Evolutionary conservation across 164 flowering plant genomes (phyloP), one percentile per base, ranked within the genome.

Genomic region (Annona squamosa): DNA sequence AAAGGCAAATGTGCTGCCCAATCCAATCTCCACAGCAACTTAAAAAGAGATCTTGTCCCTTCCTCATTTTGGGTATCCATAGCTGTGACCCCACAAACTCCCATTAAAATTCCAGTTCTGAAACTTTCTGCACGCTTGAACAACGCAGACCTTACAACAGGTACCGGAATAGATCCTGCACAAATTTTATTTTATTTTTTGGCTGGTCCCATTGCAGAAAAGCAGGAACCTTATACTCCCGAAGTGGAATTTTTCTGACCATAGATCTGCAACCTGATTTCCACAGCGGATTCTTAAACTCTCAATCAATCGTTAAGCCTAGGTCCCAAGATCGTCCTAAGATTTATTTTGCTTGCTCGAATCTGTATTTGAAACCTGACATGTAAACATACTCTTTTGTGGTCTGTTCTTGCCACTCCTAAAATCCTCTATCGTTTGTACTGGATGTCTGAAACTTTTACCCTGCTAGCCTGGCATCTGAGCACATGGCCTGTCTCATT

Each of bases 101-200:
- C 63, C 18, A 78, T 77, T 80, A 83, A 64, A 63, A 70, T 81
- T 85, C 68, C 74, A 26, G 71, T 72, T 74, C 77, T 48, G 76
- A 74, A 80, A 72, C 68, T 80, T 77, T 74, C 73, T 64, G 64
- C 57, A 59, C 12, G 44, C 64, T 45, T 45, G 82, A 79, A 82
- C 82, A 78, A 77, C 76, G 79, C 78, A 84, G 71, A 68, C 85
- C 86, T 82, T 82, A 85, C 88, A 83, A 80, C 77, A 73, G 88
- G 84, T 86, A 85, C 88, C 80, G 78, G 94, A 87, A 87, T 89
- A 81, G 86, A 89, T 88, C 88, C 95, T 71, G 69, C 70, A 52
- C 69, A 70, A 73, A 61, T 63, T 74, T 77, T 81, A 74, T 80
- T 73, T 81, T 0, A 0, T 26, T 82, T 82, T 70, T 46, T 10